Conservation (phyloP, 2,329 filamentous ascomycete species). For the Fusarium sp. region DNA sequence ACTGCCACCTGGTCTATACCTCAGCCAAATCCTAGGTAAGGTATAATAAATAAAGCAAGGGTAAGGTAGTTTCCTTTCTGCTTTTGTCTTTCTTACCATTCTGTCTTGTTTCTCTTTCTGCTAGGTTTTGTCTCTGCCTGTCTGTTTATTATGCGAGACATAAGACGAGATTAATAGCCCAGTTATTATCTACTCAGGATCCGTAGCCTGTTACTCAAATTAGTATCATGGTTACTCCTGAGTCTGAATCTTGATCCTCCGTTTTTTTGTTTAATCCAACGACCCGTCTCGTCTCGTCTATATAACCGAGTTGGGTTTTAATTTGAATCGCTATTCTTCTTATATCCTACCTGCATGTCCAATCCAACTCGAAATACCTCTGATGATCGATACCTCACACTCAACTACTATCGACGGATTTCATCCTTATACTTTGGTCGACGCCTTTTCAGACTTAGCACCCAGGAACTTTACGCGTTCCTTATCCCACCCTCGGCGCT, state of each 20-base stretch:
- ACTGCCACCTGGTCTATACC: background rate
- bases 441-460: constrained; percentile 6
- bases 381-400: background rate
- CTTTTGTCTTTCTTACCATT: background rate
- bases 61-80: background rate
- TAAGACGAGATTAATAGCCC: constrained; percentile 31
- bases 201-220: constrained; percentile 23
- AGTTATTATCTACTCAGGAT: constrained; percentile 4
- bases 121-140: background rate
- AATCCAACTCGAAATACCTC: background rate
- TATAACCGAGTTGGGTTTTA: constrained; percentile 16
- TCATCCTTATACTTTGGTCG: constrained; percentile 5
- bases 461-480: constrained; percentile 17
- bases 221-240: constrained; percentile 34
- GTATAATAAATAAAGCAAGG: background rate
- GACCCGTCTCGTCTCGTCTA: constrained; percentile 10
- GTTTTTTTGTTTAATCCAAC: constrained; percentile 26
- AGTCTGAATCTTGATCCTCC: constrained; percentile 5
- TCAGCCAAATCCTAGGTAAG: background rate
- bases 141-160: constrained; percentile 16
- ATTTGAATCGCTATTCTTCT: constrained; percentile 1
- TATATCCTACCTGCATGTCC: background rate
- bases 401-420: constrained; percentile 1
- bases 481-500: constrained; percentile 37
- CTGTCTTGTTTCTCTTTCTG: constrained; percentile 17